Conservation (phyloP, 768 basidiomycete genomes). For the Mycena floridula region DNA sequence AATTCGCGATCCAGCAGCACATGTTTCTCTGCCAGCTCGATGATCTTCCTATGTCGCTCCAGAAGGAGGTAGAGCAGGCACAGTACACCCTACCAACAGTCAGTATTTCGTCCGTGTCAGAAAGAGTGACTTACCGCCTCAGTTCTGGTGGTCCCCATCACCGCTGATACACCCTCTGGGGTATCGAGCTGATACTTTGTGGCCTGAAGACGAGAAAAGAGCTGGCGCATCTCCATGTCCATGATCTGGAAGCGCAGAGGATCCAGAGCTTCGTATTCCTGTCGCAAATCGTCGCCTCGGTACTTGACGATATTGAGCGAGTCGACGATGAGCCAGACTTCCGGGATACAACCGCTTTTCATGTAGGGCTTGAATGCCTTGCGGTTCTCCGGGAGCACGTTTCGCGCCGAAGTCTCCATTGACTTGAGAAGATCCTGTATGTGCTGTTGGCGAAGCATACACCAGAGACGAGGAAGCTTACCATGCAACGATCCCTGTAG, state of each 20-base stretch:
- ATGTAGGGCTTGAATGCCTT: constrained; percentile 9
- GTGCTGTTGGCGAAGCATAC: neutral
- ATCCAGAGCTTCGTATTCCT: constrained; percentile 6
- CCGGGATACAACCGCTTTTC: constrained; percentile 8
- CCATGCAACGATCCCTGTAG: constrained; percentile 10
- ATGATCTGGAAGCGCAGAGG: constrained; percentile 5
- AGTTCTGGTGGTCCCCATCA: constrained; percentile 8
- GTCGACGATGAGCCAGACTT: constrained; percentile 9
- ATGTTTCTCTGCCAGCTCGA: constrained; percentile 8
- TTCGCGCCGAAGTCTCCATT: constrained; percentile 1
- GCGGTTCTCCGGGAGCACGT: constrained; percentile 1
- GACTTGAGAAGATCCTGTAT: neutral
- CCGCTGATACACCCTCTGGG: constrained; percentile 9
- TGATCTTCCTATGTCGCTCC: constrained; percentile 10
- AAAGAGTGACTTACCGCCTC: constrained; percentile 8
- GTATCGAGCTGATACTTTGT: constrained; percentile 9
- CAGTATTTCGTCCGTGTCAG: neutral
- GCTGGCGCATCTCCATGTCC: constrained; percentile 1
- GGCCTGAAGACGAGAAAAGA: constrained; percentile 4
- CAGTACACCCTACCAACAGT: constrained; percentile 5
- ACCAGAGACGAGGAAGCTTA: neutral
- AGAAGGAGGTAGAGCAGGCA: constrained; percentile 9
- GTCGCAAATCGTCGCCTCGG: constrained; percentile 6
- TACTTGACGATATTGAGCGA: constrained; percentile 10
- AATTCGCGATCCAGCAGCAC: constrained; percentile 12